These are phyloP conservation scores for Carex sylvatica DNA, from an alignment of 202 grass and related monocot genomes.

Conservation along the genomic window DNA sequence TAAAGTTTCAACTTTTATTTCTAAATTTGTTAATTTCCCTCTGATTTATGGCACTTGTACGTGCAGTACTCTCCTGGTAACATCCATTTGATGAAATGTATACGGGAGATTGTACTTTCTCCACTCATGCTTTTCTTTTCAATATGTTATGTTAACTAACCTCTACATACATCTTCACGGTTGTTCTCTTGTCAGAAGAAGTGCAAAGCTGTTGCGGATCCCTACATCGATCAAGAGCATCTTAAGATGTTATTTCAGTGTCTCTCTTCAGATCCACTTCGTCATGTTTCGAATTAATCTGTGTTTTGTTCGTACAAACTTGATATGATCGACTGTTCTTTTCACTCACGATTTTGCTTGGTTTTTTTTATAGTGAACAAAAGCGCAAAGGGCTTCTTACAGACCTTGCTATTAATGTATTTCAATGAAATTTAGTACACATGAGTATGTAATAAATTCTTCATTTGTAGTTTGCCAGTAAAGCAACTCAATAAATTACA, in stretches of 20 bases:
- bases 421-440: neutral
- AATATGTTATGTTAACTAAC: no score
- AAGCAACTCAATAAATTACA: neutral
- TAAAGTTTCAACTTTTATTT: no score
- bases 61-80: no score
- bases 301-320: neutral
- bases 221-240: no score
- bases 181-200: no score
- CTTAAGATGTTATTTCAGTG: neutral
- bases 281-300: neutral
- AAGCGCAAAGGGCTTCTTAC: neutral
- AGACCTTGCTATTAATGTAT: neutral
- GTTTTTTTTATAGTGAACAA: neutral
- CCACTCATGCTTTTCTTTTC: no score
- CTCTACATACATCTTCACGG: no score
- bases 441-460: neutral
- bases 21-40: no score
- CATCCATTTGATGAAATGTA: no score
- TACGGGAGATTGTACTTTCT: no score
- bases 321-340: neutral
- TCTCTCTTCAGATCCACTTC: conserved; percentile 14
- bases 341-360: neutral
- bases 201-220: no score
- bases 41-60: no score
- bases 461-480: neutral